Evolutionary conservation across 768 basidiomycete genomes (phyloP).

Genomic region (Kwoniella dendrophila): DNA sequence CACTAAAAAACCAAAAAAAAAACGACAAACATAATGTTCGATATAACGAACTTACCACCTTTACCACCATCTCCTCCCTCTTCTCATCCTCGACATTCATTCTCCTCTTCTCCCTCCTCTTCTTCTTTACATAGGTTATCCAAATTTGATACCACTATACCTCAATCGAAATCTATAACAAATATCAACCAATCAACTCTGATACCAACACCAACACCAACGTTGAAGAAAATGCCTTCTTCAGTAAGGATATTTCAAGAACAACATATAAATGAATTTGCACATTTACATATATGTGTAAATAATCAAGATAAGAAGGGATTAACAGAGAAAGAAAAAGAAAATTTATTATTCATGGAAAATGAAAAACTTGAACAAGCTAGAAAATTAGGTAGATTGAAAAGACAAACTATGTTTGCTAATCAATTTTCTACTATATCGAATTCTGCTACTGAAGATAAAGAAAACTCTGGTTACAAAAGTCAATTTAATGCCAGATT

Average conservation of each 20-base stretch:
- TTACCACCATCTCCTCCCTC: slow-evolving; percentile 1
- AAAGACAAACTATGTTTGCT: slow-evolving; percentile 29
- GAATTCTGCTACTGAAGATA: background rate
- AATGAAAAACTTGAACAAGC: slow-evolving; percentile 30
- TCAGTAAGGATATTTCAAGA: slow-evolving; percentile 31
- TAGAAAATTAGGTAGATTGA: slow-evolving; percentile 26
- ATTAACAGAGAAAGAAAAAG: too few species aligned
- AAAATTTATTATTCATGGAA: slow-evolving; percentile 27
- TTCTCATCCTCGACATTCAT: too few species aligned
- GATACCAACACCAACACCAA: background rate
- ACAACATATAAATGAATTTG: slow-evolving; percentile 34
- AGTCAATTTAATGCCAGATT: too few species aligned
- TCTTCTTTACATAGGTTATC: slow-evolving; percentile 1
- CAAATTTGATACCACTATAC: background rate
- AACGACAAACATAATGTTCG: slow-evolving; percentile 2
- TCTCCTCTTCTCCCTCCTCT: slow-evolving; percentile 1
- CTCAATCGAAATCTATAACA: background rate
- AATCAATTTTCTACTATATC: background rate
- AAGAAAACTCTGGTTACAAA: background rate
- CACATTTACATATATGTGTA: slow-evolving; percentile 31
- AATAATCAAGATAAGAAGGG: slow-evolving; percentile 11
- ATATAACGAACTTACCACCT: slow-evolving; percentile 9
- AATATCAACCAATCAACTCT: background rate
- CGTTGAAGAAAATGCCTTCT: slow-evolving; percentile 9
- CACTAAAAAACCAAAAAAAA: too few species aligned